Evolutionary conservation across 179 eudicot species (phyloP), one percentile per base, ranked within the genome.

Genomic region (Actinidia arguta): DNA sequence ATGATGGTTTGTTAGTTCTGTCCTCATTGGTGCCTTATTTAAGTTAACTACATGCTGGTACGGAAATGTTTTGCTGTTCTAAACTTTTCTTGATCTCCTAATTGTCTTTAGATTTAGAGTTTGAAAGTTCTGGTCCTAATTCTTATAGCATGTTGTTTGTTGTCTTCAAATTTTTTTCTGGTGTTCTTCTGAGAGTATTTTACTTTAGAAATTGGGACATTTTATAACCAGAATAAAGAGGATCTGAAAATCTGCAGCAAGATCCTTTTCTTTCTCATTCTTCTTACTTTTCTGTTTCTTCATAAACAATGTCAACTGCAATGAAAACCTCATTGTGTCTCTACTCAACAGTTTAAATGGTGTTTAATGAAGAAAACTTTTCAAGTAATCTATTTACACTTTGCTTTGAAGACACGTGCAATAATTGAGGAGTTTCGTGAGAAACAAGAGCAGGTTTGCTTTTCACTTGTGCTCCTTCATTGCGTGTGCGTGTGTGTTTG

Each of bases 401-500:
- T 93, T 70, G 90, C 97, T 74, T 84, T 96, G 87, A 96, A 91
- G 93, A 96, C 89, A 64, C 94, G 97, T 71, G 93, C 93, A 76
- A 73, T 96, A 73, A 86, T 90, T 85, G 97, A 94, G 88, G 98
- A 94, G 71, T 88, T 95, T 78, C 94, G 92, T 20, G 99, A 92
- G 89, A 96, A 92, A 84, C 99, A 96, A 85, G 99, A 90, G 88
- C 98, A 96, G 97, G 99, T 94, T 79, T 68, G 70, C 47, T 51
- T 81, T 59, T 16, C 3, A 76, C 27, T 56, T 55, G 4, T 14
- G 3, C 16, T 61, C n/a, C 44, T 73, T 10, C 36, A 39, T 48
- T 42, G 1, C 50, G 10, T 25, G 1, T 54, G 13, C 17, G 75
- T 48, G 58, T 12, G 36, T 25, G 61, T 52, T 25, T 52, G 12